Conservation (phyloP, 768 basidiomycete species). For the Boletus eberwhitei region DNA sequence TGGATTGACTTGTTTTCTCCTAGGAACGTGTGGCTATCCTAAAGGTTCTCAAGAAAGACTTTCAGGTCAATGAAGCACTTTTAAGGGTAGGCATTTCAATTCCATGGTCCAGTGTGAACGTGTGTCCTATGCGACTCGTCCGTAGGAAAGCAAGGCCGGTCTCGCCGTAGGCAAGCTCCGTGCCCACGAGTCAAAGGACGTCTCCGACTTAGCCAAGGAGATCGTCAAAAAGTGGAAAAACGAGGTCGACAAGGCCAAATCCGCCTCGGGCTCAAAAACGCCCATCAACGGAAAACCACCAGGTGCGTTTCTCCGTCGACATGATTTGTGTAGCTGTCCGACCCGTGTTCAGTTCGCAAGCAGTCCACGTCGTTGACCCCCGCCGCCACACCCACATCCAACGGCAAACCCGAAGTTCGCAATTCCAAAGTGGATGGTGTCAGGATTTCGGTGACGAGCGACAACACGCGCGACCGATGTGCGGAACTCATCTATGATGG, state of each 20-base stretch:
- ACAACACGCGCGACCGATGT: constrained; percentile 83
- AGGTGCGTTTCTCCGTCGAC: constrained; percentile 31
- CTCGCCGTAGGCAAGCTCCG: constrained; percentile 91
- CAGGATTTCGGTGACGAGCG: constrained; percentile 51
- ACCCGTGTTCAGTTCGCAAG: constrained; percentile 25
- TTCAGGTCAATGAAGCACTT: constrained; percentile 65
- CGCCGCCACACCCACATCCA: constrained; percentile 28
- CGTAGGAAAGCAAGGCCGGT: constrained; percentile 87
- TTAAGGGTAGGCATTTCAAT: constrained; percentile 57
- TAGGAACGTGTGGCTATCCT: constrained; percentile 67
- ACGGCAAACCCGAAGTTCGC: constrained; percentile 41
- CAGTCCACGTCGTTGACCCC: constrained; percentile 40
- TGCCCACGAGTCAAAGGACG: constrained; percentile 63
- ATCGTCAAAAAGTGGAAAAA: constrained; percentile 90
- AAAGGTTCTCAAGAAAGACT: constrained; percentile 60
- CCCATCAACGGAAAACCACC: constrained; percentile 25
- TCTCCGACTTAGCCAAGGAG: constrained; percentile 83
- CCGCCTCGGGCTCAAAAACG: constrained; percentile 20
- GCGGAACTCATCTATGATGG: constrained; percentile 90
- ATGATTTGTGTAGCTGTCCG: neutral
- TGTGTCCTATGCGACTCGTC: constrained; percentile 1
- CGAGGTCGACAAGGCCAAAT: constrained; percentile 73
- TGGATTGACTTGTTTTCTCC: neutral
- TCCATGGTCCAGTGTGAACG: neutral
- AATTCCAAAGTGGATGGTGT: constrained; percentile 72